Evolutionary conservation across 208 protist genomes (phyloP).

Genomic region (Porcisia deanei): DNA sequence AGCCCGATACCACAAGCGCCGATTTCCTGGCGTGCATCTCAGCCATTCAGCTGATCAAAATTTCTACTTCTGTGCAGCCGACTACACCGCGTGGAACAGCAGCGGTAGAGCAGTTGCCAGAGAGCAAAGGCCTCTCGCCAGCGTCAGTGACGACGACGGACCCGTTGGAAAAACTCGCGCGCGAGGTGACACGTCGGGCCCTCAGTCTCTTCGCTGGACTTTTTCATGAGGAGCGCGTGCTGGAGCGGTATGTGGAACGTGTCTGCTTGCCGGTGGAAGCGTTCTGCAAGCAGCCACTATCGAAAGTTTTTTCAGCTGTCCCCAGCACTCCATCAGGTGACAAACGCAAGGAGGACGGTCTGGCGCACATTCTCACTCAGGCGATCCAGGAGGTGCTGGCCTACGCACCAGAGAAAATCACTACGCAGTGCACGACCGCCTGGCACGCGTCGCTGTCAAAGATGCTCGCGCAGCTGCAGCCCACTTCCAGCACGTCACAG

Average conservation of each 20-base stretch:
- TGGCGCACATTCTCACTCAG: conserved; percentile 6
- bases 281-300: conserved; percentile 26
- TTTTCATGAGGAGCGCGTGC: conserved; percentile 29
- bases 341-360: conserved; percentile 10
- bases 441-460: conserved; percentile 42
- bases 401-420: conserved; percentile 57
- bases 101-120: not conserved
- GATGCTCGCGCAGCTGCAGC: conserved; percentile 26
- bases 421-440: conserved; percentile 35
- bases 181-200: conserved; percentile 26
- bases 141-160: conserved; percentile 9
- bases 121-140: not conserved
- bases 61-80: not conserved
- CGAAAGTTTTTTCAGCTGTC: not conserved
- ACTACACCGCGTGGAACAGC: not conserved
- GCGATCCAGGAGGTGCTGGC: conserved; percentile 37
- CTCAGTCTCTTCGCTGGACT: conserved; percentile 20
- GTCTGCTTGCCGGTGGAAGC: conserved; percentile 14
- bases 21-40: conserved; percentile 46
- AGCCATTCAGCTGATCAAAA: conserved; percentile 41
- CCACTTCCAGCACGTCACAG: conserved; percentile 7
- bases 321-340: not conserved
- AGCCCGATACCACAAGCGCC: conserved; percentile 21
- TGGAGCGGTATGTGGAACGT: conserved; percentile 27
- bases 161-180: conserved; percentile 20